A percentile compares a stretch with the other conserved stretches of the same genome.
Evolutionary conservation across 1,284 basidiomycete species (phyloP).

Genomic region (Ustilago shanxiensis): DNA sequence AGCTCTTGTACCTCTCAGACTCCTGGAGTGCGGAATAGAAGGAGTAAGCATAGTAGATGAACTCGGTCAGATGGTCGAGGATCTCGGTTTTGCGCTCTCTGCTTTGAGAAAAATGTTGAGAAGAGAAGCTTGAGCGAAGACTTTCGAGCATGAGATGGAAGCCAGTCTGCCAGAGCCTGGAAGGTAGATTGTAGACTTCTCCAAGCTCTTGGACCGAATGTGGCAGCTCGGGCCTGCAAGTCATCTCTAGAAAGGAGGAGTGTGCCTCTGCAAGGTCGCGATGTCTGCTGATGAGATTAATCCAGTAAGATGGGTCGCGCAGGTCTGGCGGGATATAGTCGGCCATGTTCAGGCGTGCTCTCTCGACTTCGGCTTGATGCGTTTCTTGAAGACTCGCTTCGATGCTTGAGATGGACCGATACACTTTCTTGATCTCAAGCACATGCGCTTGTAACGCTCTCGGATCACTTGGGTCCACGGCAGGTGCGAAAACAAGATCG

Average conservation of each 20-base stretch:
- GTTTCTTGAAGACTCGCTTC: slow-evolving; percentile 79
- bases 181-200: slow-evolving; percentile 92
- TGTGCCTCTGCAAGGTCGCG: slow-evolving; percentile 86
- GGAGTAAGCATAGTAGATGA: slow-evolving; percentile 93
- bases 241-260: slow-evolving; percentile 86
- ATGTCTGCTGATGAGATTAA: slow-evolving; percentile 47
- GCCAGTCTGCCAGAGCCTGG: slow-evolving; percentile 89
- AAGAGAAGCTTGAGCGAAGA: slow-evolving; percentile 80
- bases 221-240: slow-evolving; percentile 86
- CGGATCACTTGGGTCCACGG: slow-evolving; percentile 30
- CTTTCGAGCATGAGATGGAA: slow-evolving; percentile 92
- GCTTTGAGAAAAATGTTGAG: slow-evolving; percentile 69
- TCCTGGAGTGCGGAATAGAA: slow-evolving; percentile 93
- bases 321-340: slow-evolving; percentile 34
- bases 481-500: slow-evolving; percentile 25
- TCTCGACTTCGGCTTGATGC: slow-evolving; percentile 29
- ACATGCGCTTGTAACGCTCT: slow-evolving; percentile 72
- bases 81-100: slow-evolving; percentile 54
- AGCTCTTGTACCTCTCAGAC: slow-evolving; percentile 79
- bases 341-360: slow-evolving; percentile 23
- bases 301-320: slow-evolving; percentile 55
- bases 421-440: slow-evolving; percentile 81
- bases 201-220: slow-evolving; percentile 88
- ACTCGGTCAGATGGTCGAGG: slow-evolving; percentile 84
- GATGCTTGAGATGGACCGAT: slow-evolving; percentile 79